phyloP scores from a whole-genome alignment of 768 basidiomycete genomes.

The Amyloporia xantha region DNA sequence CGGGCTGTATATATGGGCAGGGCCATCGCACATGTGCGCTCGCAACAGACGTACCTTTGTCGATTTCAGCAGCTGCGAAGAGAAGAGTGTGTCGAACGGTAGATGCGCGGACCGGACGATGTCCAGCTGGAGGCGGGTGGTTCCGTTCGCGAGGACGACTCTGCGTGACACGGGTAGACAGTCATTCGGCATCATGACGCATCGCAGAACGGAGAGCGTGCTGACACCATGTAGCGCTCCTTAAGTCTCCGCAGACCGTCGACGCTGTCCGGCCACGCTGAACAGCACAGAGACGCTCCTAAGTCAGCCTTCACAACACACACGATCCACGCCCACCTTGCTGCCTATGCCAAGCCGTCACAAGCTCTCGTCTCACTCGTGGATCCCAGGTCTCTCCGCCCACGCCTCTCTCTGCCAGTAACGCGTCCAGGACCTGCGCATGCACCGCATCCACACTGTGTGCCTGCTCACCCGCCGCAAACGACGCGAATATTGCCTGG shows the following conservation, averaged over 20 bases:
- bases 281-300: background rate
- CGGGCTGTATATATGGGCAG: constrained; percentile 24
- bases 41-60: constrained; percentile 28
- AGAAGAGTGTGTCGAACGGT: constrained; percentile 17
- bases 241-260: background rate
- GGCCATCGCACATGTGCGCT: background rate
- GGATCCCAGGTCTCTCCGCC: background rate
- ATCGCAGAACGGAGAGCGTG: background rate
- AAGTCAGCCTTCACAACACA: background rate
- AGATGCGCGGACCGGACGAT: constrained; percentile 33
- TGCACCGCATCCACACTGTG: background rate
- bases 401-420: background rate
- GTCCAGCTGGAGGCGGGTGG: constrained; percentile 51
- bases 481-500: background rate
- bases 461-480: background rate
- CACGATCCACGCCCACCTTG: background rate
- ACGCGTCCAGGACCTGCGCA: background rate
- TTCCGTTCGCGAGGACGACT: constrained; percentile 56
- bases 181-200: too few relatives aligned
- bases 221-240: background rate
- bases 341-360: background rate
- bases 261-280: background rate
- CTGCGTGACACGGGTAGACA: constrained; percentile 23
- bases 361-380: background rate
- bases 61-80: constrained; percentile 59